Base-by-base conservation (phyloP, 257 asterid species). In the Echium plantagineum region DNA sequence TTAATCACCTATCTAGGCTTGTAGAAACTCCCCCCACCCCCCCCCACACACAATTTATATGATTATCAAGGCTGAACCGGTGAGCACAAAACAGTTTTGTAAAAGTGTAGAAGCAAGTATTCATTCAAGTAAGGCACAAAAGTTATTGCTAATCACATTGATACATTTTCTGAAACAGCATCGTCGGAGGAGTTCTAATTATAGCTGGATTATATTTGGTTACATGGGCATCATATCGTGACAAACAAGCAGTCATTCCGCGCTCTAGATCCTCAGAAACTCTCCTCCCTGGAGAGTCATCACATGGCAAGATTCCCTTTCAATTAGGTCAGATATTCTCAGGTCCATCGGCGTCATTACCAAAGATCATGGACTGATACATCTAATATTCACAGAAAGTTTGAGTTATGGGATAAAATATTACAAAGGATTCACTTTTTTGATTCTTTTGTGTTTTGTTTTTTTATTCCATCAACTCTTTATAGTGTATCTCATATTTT, bases 171-270 rank as follows among this genome's bases (percentile, higher is more conserved):
- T 66, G 31, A 66, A 72, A 65, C 97, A 91, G 97, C 80, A 77
- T 93, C 64, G 28, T 86, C 8, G 97, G 98, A 71, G 98, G 97
- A 51, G 53, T 80, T 66, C 76, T 91, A 52, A 86, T 91, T 26
- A 76, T 88, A 60, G 89, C 79, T 10, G 98, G 98, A 66, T 95
- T 91, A 63, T 91, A 88, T 80, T 52, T 84, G 84, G 96, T 93
- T 59, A 93, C 98, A 12, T 88, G 96, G 96, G 96, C 94, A 58
- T 85, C 98, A 9, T 64, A 76, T 67, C 71, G 78, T 69, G 95
- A 84, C 60, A 81, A 28, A 69, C 83, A 64, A 54, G 72, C 71
- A 42, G 72, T 52, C 19, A 59, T 65, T 48, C 62, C 72, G 46
- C 81, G 66, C 13, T 22, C 77, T 61, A 80, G 80, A 55, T 60